Evolutionary conservation across 108 stramenopile genomes (phyloP).

Genomic region (Cyclostephanos tholiformis): DNA sequence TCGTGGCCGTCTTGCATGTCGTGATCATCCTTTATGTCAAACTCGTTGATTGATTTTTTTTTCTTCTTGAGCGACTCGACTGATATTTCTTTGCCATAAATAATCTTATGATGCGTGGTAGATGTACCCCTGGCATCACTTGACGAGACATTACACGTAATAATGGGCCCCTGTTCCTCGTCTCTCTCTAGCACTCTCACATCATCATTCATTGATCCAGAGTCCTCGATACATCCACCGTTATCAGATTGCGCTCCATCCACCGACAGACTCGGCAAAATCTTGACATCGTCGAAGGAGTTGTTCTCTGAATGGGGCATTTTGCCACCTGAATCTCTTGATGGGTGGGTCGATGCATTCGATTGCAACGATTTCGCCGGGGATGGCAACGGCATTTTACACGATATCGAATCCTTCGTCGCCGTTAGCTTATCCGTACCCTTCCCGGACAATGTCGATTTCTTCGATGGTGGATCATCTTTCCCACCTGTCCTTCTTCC

Average conservation of each 20-base stretch:
- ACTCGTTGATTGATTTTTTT: not conserved
- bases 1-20: not conserved
- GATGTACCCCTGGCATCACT: not conserved
- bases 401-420: conserved; percentile 3
- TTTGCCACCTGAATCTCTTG: not conserved
- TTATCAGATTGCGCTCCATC: no score
- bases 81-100: not conserved
- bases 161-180: no score
- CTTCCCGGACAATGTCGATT: not conserved
- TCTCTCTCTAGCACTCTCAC: no score
- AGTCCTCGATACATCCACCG: no score
- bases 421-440: not conserved
- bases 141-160: no score
- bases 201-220: no score
- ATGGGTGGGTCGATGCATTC: not conserved
- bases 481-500: not conserved
- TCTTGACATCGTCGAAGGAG: no score
- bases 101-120: not conserved
- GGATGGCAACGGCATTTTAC: not conserved
- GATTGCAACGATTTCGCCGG: not conserved
- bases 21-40: not conserved
- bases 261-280: no score
- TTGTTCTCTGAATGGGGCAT: no score
- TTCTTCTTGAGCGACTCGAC: not conserved
- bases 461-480: not conserved